Conservation (phyloP, 2,329 filamentous ascomycete species). For the Thelonectria olida region DNA sequence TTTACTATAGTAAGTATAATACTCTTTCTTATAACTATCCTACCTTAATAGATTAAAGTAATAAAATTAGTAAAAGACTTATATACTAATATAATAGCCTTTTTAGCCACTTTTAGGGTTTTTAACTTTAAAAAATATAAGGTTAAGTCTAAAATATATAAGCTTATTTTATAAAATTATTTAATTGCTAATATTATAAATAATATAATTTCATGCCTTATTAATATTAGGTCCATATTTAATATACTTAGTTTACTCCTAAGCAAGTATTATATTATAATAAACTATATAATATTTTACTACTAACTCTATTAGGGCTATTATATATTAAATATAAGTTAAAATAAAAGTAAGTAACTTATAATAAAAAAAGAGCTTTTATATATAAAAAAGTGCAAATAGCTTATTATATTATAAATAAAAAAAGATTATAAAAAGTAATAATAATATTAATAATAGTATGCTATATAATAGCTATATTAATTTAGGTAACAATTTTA, state of each 20-base stretch:
- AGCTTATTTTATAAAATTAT: constrained; percentile 66
- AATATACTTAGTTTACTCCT: constrained; percentile 58
- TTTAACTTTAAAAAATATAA: constrained; percentile 62
- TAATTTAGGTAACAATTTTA: background rate
- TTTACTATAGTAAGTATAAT: constrained; percentile 58
- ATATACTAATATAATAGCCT: constrained; percentile 67
- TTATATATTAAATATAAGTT: background rate
- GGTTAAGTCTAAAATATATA: constrained; percentile 60
- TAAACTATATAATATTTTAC: constrained; percentile 60
- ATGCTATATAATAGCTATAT: constrained; percentile 29
- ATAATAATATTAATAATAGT: constrained; percentile 20
- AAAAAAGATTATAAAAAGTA: constrained; percentile 23
- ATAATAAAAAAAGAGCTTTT: constrained; percentile 27
- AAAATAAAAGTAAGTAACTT: rapidly evolving
- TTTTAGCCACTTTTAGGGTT: constrained; percentile 64
- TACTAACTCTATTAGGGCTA: constrained; percentile 57
- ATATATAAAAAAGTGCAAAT: background rate
- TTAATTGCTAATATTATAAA: constrained; percentile 63
- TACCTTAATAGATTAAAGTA: constrained; percentile 60
- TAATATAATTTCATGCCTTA: constrained; percentile 65
- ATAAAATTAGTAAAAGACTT: constrained; percentile 65
- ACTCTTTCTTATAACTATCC: constrained; percentile 58
- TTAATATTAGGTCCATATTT: constrained; percentile 66
- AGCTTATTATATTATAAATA: constrained; percentile 6
- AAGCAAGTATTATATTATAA: constrained; percentile 58